These are phyloP conservation scores for Sanghuangporus weigelae DNA, from an alignment of 1,284 basidiomycete genomes.

Conservation along the genomic window DNA sequence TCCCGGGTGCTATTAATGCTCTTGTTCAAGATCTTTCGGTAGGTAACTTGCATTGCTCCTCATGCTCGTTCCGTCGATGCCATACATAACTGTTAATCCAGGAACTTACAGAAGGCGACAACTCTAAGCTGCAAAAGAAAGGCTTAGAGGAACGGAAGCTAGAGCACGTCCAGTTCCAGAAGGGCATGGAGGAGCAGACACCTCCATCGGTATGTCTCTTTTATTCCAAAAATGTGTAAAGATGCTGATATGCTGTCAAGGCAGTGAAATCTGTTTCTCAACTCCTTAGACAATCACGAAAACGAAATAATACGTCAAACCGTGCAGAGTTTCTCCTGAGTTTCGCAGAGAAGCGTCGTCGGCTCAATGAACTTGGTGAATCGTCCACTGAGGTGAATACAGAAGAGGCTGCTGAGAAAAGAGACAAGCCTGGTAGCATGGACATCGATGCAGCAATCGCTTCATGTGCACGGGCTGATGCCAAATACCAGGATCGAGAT, in stretches of 20 bases:
- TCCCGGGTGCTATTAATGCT: constrained; percentile 50
- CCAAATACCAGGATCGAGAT: constrained; percentile 63
- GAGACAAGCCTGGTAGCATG: not conserved
- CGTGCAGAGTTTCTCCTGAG: constrained; percentile 64
- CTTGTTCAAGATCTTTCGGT: constrained; percentile 51
- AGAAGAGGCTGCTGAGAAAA: not conserved
- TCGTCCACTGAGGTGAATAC: not conserved
- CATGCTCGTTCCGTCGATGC: not conserved
- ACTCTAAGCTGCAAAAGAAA: constrained; percentile 23
- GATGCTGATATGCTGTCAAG: constrained; percentile 31
- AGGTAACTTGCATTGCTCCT: constrained; percentile 22
- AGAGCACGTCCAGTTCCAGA: constrained; percentile 46
- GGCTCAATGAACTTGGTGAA: constrained; percentile 22
- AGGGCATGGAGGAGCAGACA: constrained; percentile 40
- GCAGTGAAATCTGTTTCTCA: constrained; percentile 62
- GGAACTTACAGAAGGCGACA: constrained; percentile 24
- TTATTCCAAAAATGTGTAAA: not conserved
- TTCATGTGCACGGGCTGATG: constrained; percentile 69
- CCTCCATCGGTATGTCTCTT: constrained; percentile 44
- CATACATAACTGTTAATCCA: not conserved
- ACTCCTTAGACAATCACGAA: constrained; percentile 62
- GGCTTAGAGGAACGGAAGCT: constrained; percentile 61
- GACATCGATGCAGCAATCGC: constrained; percentile 19
- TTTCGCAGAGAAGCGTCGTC: constrained; percentile 47
- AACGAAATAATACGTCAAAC: constrained; percentile 69